Base-by-base conservation (phyloP, 2,329 filamentous ascomycete genomes). In the Epichloe coenophiala region DNA sequence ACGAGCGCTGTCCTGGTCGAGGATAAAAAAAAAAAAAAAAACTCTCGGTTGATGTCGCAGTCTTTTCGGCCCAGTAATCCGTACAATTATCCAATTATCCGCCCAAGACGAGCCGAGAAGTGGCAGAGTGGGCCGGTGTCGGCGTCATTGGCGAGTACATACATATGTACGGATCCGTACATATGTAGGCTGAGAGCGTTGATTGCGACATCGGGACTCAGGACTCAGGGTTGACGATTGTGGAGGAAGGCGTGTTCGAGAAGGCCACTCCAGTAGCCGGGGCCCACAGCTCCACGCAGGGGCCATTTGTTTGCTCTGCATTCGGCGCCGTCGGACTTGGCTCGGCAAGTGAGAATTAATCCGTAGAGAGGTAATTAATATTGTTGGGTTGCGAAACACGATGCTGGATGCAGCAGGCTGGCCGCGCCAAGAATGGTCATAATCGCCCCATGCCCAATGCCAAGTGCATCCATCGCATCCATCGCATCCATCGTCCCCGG, bases 291-390 rank as follows among this genome's bases (percentile, higher is more conserved):
- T 27, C 23, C 23, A 27, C 6, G 23, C 23, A 27, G 6, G 23
- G 6, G 23, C 23, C 23, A 2, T 27, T 27, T 27, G 23, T 2
- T 13, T 45, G 43, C 9, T 7, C 17, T 41, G n/a, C 33, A 11
- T 27, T 27, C 17, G 27, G 5, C 33, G 9, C 12, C 5, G 33
- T 47, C 53, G 53, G 53, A 54, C 51, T 51, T 53, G 45, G 42
- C 48, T 54, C 53, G 53, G 51, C 23, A 53, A 51, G 43, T 50
- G 33, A 27, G 2, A 27, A 8, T 27, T 27, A 27, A 2, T 27
- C 23, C 23, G 23, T 27, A 2, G 23, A 27, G 23, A 27, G 23
- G 23, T 7, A 27, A 27, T 27, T 27, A 8, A 27, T 27, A 8
- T 3, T 27, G 23, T n/a, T 7, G n/a, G 27, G 33, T 21, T 21